Evolutionary conservation across 148 eudicot species (phyloP), one percentile per base, ranked within the genome.

Genomic region (Vaccinium macrocarpon): DNA sequence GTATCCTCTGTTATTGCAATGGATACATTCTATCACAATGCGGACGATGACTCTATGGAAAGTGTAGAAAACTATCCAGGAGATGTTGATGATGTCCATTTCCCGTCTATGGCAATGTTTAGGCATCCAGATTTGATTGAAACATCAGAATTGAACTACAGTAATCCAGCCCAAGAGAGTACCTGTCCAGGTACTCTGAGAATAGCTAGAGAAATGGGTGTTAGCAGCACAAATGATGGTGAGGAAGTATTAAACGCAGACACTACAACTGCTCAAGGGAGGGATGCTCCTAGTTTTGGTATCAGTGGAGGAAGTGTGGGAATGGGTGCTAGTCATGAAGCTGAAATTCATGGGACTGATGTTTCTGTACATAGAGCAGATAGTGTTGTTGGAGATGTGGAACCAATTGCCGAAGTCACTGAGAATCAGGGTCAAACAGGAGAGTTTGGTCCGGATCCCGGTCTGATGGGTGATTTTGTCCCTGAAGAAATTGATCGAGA

Each of bases 291-390:
- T 79, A 97, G 99, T 87, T 85, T 97, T 82, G 99, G 98, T 68
- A 87, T 95, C 50, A 97, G 99, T 85, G 98, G 98, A 82, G 98
- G 99, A 87, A 97, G 99, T 92, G 96, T 97, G 74, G 98, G 99
- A 78, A 97, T 95, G 99, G 99, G 96, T 80, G 98, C 98, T 86
- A 97, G 98, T 85, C 98, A 97, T 87, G 99, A 97, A 86, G 99
- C 99, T 87, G 98, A 97, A 88, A 92, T 97, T 70, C 99, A 97
- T 84, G 99, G 98, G n/a, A 87, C 87, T 85, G 95, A 95, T 84
- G 88, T 88, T 83, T 97, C 93, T 86, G 91, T 93, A 59, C 90
- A 97, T 59, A 92, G 98, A 88, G 88, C 96, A 76, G 96, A 94
- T 72, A 97, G 99, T 86, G 93, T 91, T 83, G 94, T 89, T 84